A percentile compares a stretch with the other conserved stretches of the same genome.
Evolutionary conservation across 163 green algal genomes (phyloP).

Genomic region (Scenedesmus sp.): DNA sequence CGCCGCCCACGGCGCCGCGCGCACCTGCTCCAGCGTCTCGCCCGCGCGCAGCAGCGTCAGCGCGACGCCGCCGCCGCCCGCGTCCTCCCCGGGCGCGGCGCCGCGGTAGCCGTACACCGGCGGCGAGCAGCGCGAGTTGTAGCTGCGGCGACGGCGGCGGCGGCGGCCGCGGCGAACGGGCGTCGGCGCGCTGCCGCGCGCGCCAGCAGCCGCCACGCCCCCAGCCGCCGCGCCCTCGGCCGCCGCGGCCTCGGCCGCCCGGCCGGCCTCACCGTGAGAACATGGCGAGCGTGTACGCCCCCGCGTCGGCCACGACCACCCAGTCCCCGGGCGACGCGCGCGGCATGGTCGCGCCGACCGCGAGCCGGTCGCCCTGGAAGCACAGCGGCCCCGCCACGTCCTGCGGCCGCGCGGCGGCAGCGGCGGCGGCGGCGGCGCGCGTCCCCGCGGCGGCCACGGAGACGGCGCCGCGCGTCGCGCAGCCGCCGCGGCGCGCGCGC

Average conservation of each 20-base stretch:
- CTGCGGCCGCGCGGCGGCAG: constrained; percentile 17
- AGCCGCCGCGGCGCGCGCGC: background rate
- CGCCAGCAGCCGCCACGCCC: background rate
- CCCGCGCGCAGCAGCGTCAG: constrained; percentile 13
- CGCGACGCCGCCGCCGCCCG: background rate
- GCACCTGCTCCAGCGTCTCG: constrained; percentile 41
- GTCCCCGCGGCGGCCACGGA: too few species aligned
- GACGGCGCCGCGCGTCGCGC: background rate
- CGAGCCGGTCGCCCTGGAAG: constrained; percentile 56
- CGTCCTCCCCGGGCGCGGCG: background rate
- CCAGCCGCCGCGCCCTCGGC: background rate
- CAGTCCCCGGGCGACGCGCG: constrained; percentile 40
- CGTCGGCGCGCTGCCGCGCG: too few species aligned
- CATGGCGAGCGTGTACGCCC: constrained; percentile 56
- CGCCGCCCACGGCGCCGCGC: too few species aligned
- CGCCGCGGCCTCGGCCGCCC: background rate
- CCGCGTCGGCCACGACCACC: constrained; percentile 48
- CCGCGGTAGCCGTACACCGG: constrained; percentile 42
- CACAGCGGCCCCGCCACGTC: constrained; percentile 58
- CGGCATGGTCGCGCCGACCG: constrained; percentile 43
- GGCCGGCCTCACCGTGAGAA: constrained; percentile 20
- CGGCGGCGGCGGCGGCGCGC: too few species aligned
- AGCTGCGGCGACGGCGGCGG: constrained; percentile 2
- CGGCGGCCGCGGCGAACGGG: too few species aligned
- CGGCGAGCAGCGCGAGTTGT: constrained; percentile 56